Evolutionary conservation across 177 flowering plant genomes (phyloP).

Genomic region (Vitis hybrid): DNA sequence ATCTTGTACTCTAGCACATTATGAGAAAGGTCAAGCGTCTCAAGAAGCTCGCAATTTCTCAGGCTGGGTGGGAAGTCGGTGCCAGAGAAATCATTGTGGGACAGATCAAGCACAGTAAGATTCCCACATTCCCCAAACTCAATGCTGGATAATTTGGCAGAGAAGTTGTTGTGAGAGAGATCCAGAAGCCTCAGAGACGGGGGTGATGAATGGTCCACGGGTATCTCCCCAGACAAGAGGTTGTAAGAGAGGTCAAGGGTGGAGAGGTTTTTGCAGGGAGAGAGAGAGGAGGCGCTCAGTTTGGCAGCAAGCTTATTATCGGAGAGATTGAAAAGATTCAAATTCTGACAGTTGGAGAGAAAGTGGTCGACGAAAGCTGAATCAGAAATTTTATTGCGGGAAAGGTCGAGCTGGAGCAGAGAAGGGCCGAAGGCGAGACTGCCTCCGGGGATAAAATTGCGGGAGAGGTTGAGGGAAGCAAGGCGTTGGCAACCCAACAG

Average conservation of each 20-base stretch:
- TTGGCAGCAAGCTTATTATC: slow-evolving; percentile 49
- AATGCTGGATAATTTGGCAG: slow-evolving; percentile 20
- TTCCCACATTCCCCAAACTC: slow-evolving; percentile 21
- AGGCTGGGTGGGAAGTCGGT: slow-evolving; percentile 40
- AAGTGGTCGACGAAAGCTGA: slow-evolving; percentile 22
- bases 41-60: slow-evolving; percentile 41
- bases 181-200: slow-evolving; percentile 42
- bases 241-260: slow-evolving; percentile 58
- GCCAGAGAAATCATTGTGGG: slow-evolving; percentile 43
- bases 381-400: slow-evolving; percentile 55
- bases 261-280: slow-evolving; percentile 45
- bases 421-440: slow-evolving; percentile 38
- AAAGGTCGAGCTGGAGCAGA: slow-evolving; percentile 56
- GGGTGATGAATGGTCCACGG: slow-evolving; percentile 22
- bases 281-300: slow-evolving; percentile 20
- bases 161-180: slow-evolving; percentile 67
- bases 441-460: slow-evolving; percentile 43
- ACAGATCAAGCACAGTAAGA: slow-evolving; percentile 41
- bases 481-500: slow-evolving; percentile 39
- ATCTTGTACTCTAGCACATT: slow-evolving; percentile 38
- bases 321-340: slow-evolving; percentile 56
- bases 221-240: slow-evolving; percentile 45
- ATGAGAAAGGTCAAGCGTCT: slow-evolving; percentile 52
- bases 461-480: slow-evolving; percentile 48
- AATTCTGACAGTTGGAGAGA: slow-evolving; percentile 40